Conservation (phyloP, 176 grass and related monocot species). For the Cymbopogon citratus region DNA sequence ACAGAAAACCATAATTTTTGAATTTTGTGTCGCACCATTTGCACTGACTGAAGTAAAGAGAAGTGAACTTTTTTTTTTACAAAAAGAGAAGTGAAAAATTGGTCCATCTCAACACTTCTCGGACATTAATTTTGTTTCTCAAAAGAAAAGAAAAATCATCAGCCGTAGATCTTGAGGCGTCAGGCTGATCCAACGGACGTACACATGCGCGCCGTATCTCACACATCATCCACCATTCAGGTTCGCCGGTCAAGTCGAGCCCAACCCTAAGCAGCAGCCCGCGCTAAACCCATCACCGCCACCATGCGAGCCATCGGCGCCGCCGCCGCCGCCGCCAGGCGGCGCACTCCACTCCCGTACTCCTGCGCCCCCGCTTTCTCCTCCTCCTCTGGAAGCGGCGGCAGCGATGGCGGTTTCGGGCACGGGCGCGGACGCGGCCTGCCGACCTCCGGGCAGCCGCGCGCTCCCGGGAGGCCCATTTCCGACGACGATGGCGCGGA, state of each 20-base stretch:
- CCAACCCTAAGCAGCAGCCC: conserved; percentile 23
- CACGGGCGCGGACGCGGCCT: conserved; percentile 41
- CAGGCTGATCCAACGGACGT: not conserved
- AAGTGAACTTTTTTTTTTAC: too few species aligned
- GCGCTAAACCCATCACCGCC: conserved; percentile 25
- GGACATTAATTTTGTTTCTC: not conserved
- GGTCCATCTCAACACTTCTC: not conserved
- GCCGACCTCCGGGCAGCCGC: conserved; percentile 16
- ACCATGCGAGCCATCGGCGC: conserved; percentile 41
- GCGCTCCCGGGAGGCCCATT: conserved; percentile 34
- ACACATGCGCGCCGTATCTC: not conserved
- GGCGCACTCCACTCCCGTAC: conserved; percentile 32
- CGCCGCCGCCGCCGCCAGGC: conserved; percentile 40
- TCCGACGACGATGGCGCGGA: conserved; percentile 22
- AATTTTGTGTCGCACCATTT: too few species aligned
- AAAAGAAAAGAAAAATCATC: too few species aligned
- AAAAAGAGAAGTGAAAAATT: not conserved
- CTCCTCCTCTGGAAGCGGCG: conserved; percentile 44
- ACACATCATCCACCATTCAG: not conserved
- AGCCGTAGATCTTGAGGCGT: not conserved
- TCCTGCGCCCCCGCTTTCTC: conserved; percentile 33
- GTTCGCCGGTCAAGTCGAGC: too few species aligned
- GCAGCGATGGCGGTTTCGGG: conserved; percentile 24
- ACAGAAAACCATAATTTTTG: too few species aligned
- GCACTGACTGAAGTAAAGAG: too few species aligned